These are phyloP conservation scores for Aspergillus japonicus DNA, from an alignment of 2,329 filamentous ascomycete species.

Conservation along the genomic window DNA sequence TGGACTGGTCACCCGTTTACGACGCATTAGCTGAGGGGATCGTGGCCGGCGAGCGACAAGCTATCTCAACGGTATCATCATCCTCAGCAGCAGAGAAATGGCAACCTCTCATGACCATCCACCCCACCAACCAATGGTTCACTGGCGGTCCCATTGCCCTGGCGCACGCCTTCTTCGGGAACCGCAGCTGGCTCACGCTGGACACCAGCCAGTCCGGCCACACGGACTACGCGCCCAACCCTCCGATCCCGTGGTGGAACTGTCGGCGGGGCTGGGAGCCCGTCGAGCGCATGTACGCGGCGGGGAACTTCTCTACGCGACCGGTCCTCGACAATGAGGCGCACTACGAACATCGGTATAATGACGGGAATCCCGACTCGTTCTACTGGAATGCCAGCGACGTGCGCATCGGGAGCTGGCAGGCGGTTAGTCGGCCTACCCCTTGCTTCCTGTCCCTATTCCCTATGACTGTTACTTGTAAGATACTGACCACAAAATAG, in stretches of 20 bases:
- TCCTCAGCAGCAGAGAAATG: too few species aligned
- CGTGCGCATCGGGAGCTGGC: conserved; percentile 10
- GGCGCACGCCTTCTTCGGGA: conserved; percentile 2
- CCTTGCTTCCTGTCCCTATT: background rate
- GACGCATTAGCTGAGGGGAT: conserved; percentile 7
- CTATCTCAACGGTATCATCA: background rate
- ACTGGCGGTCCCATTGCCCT: conserved; percentile 2
- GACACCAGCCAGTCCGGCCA: conserved; percentile 10
- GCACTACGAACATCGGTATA: conserved; percentile 11
- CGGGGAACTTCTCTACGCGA: background rate
- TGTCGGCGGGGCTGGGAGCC: conserved; percentile 9
- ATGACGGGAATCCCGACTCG: background rate
- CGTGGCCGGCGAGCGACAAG: conserved; percentile 2
- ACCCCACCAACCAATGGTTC: conserved; percentile 13
- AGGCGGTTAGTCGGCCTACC: conserved; percentile 1
- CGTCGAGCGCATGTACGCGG: conserved; percentile 11
- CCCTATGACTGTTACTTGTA: too few species aligned
- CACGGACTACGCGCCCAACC: conserved; percentile 8
- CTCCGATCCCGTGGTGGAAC: conserved; percentile 13
- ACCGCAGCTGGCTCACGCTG: conserved; percentile 7
- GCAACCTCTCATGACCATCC: conserved; percentile 5
- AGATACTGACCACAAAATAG: background rate
- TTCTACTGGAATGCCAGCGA: conserved; percentile 11
- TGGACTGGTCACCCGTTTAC: conserved; percentile 6
- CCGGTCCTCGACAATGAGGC: conserved; percentile 10